phyloP scores from a whole-genome alignment of 2,329 filamentous ascomycete genomes.

The Botryotinia globosa region DNA sequence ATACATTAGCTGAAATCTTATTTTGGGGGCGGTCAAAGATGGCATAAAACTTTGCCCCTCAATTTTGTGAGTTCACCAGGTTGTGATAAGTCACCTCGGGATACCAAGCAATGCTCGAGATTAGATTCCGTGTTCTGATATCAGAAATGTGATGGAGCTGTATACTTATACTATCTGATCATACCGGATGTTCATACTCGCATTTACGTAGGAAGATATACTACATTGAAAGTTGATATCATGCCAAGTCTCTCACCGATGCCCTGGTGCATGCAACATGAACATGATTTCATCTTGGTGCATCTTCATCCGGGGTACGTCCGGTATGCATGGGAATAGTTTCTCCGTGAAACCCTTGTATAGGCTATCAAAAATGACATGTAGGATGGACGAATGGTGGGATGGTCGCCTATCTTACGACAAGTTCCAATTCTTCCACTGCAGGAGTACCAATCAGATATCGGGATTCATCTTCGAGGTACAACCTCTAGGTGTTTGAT shows the following conservation, averaged over 20 bases:
- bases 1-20: not conserved
- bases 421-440: not conserved
- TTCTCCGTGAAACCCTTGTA: not conserved
- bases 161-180: not conserved
- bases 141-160: not conserved
- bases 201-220: not conserved
- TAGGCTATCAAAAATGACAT: not conserved
- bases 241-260: not conserved
- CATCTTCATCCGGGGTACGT: not conserved
- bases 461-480: not conserved
- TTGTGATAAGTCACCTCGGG: not conserved
- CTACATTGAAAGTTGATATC: not conserved
- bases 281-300: not conserved
- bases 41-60: not conserved
- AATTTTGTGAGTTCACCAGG: no score
- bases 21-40: not conserved
- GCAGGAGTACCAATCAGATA: not conserved
- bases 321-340: not conserved
- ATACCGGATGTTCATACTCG: not conserved
- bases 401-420: not conserved
- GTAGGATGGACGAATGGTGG: not conserved
- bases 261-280: not conserved
- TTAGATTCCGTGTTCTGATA: not conserved
- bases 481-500: not conserved
- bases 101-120: not conserved